phyloP scores from a whole-genome alignment of 441 rosid species.

The Aleurites moluccanus region DNA sequence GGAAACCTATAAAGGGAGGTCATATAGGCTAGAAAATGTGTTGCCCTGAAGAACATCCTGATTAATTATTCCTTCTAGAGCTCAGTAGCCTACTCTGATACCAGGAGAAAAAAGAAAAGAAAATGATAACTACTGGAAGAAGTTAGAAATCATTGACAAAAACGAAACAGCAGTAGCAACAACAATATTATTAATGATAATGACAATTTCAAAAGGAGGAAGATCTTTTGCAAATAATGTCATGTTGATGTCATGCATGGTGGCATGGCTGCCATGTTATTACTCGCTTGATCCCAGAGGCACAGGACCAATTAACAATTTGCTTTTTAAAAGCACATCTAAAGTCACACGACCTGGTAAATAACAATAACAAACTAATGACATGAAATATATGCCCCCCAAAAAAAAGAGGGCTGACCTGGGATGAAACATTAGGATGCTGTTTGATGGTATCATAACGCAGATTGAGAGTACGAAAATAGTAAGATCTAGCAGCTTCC shows the following conservation, averaged over 20 bases:
- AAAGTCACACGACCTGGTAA: not conserved
- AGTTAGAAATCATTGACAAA: not conserved
- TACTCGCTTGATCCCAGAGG: not conserved
- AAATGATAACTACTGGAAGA: not conserved
- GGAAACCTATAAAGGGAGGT: not conserved
- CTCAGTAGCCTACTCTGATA: too few relatives aligned
- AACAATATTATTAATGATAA: not conserved
- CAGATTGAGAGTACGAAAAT: conserved; percentile 69
- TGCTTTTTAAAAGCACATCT: not conserved
- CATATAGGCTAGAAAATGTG: not conserved
- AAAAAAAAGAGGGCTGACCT: conserved; percentile 42
- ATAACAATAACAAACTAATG: not conserved
- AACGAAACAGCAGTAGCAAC: not conserved
- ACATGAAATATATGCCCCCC: not conserved
- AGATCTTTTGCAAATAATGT: too few relatives aligned
- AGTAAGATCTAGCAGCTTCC: conserved; percentile 79
- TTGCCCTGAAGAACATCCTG: not conserved
- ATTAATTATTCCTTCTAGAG: not conserved
- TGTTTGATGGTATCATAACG: conserved; percentile 70
- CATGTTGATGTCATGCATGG: not conserved
- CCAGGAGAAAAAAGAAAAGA: too few relatives aligned
- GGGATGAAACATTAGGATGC: conserved; percentile 60
- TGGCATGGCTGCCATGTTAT: not conserved
- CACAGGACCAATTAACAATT: not conserved
- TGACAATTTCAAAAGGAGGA: not conserved